Percentiles rank a stretch among this genome's conserved stretches.
phyloP scores from a whole-genome alignment of 208 protist genomes.

The Leishmania gerbilli region DNA sequence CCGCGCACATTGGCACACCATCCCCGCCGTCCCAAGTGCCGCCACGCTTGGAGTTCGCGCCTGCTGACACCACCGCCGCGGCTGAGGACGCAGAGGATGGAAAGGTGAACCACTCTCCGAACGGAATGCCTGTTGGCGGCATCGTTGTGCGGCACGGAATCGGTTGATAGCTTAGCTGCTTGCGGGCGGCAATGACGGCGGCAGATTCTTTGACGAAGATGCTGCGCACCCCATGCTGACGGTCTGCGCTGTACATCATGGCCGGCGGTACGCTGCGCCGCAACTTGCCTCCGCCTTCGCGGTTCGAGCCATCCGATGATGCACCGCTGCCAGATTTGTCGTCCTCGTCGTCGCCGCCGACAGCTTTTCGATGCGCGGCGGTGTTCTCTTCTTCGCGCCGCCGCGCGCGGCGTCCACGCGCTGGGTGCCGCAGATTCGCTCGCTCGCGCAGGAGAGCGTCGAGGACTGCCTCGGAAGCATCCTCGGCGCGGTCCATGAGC shows the following conservation, averaged over 20 bases:
- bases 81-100: slow-evolving; percentile 4
- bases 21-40: background rate
- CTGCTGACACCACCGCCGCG: background rate
- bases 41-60: background rate
- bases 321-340: background rate
- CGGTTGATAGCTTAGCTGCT: slow-evolving; percentile 56
- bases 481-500: slow-evolving; percentile 24
- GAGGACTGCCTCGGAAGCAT: slow-evolving; percentile 19
- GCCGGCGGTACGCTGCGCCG: background rate
- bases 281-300: background rate
- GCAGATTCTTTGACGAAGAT: slow-evolving; percentile 74
- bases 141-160: slow-evolving; percentile 58
- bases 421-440: slow-evolving; percentile 10
- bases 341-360: background rate
- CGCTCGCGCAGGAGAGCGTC: slow-evolving; percentile 24
- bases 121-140: slow-evolving; percentile 53
- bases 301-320: background rate
- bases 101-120: slow-evolving; percentile 64
- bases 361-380: background rate
- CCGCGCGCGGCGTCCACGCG: slow-evolving; percentile 1
- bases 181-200: slow-evolving; percentile 57
- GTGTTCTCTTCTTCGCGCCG: slow-evolving; percentile 10
- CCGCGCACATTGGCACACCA: background rate
- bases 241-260: slow-evolving; percentile 69
- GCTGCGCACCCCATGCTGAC: slow-evolving; percentile 66